Evolutionary conservation across 2,329 filamentous ascomycete species (phyloP).

Genomic region (Fusarium redolens): DNA sequence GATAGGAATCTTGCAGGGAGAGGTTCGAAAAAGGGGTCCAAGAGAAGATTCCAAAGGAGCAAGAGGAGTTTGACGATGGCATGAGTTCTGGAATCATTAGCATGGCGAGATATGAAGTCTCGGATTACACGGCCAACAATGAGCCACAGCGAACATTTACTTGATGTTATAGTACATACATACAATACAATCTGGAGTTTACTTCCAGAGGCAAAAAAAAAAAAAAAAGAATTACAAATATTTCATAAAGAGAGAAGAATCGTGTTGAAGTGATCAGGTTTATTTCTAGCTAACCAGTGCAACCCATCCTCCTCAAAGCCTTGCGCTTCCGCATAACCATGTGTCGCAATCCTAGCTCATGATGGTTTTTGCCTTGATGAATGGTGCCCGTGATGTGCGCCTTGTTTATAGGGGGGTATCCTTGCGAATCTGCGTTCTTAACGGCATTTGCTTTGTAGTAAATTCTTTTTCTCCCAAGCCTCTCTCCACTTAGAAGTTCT

Average conservation of each 20-base stretch:
- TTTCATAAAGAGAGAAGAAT: neutral
- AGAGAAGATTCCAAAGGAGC: conserved; percentile 8
- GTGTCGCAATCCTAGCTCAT: neutral
- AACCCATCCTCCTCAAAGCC: neutral
- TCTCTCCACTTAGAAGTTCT: conserved; percentile 30
- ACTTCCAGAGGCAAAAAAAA: neutral
- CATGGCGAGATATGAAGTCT: conserved; percentile 28
- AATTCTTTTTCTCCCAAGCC: neutral
- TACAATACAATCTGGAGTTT: neutral
- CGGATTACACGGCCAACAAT: conserved; percentile 31
- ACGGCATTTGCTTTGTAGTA: conserved; percentile 13
- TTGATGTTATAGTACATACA: conserved; percentile 11
- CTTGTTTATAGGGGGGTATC: conserved; percentile 34
- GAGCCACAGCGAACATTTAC: conserved; percentile 39
- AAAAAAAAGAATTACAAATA: neutral
- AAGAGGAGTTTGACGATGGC: conserved; percentile 8
- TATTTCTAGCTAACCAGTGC: conserved; percentile 17
- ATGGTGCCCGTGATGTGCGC: conserved; percentile 5
- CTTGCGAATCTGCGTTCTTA: conserved; percentile 28
- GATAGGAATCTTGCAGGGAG: conserved; percentile 14
- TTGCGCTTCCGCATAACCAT: neutral
- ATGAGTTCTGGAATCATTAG: conserved; percentile 18
- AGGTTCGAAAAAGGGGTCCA: conserved; percentile 2
- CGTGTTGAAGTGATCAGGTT: conserved; percentile 7
- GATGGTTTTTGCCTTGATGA: conserved; percentile 4